Percentiles rank a stretch among this genome's conserved stretches.
phyloP scores from a whole-genome alignment of 352 stramenopile genomes.

The Aphanomyces invadans region DNA sequence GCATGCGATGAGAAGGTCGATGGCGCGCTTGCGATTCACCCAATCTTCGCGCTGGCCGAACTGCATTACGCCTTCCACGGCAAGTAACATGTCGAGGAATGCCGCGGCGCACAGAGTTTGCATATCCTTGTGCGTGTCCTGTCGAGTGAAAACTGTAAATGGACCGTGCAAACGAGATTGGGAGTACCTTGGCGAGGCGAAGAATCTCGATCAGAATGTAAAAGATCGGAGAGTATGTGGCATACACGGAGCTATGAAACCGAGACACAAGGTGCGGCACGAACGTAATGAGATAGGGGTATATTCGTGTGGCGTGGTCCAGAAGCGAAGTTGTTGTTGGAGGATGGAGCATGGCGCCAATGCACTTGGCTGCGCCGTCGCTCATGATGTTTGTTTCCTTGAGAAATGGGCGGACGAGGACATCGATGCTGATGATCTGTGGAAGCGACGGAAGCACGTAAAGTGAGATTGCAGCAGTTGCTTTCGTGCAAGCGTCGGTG shows the following conservation, averaged over 20 bases:
- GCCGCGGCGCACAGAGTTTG: background rate
- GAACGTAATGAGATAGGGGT: conserved; percentile 16
- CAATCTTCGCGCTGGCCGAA: conserved; percentile 11
- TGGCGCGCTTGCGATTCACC: conserved; percentile 18
- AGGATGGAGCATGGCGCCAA: conserved; percentile 13
- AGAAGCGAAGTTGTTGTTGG: background rate
- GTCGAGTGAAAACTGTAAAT: background rate
- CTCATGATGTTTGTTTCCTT: conserved; percentile 18
- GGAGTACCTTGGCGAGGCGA: conserved; percentile 16
- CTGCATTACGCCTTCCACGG: conserved; percentile 3
- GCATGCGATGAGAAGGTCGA: conserved; percentile 11
- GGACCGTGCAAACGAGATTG: background rate
- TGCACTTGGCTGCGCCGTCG: conserved; percentile 17
- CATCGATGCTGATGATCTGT: background rate
- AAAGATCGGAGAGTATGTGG: conserved; percentile 22
- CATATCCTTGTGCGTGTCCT: conserved; percentile 3
- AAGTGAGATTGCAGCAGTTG: background rate
- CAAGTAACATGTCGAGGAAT: conserved; percentile 1
- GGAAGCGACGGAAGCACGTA: conserved; percentile 17
- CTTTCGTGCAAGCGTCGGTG: conserved; percentile 15
- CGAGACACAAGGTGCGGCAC: conserved; percentile 13
- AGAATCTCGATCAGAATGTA: conserved; percentile 11
- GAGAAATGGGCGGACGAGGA: conserved; percentile 8
- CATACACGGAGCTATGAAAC: conserved; percentile 18
- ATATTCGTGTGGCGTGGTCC: background rate